Base-by-base conservation (phyloP, 768 basidiomycete genomes). In the Omphalotus guepiniiformis region DNA sequence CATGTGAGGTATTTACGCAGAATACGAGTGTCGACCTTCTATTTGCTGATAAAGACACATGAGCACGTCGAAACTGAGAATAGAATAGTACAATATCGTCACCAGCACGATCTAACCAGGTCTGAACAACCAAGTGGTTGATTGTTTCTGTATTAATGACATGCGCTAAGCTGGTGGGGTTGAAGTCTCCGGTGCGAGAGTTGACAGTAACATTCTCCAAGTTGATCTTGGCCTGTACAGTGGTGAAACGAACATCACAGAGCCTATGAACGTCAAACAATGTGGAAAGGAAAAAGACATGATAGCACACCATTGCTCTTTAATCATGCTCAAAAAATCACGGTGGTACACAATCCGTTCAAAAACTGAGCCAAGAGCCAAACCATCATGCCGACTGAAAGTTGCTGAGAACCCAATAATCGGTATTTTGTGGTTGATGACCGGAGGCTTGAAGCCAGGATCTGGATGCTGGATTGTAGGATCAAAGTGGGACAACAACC, bases 321-420 rank as follows among this genome's bases (percentile, higher is more conserved):
- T 82, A 52, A 98, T 88, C 93, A 97, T 94, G 42, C 90, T 83
- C 11, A 91, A 63, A 55, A 96, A 92, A 54, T 92, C 89, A 15
- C 81, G 79, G 61, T 98, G 94, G 61, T 91, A 98, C 0, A 96
- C 94, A 44, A 98, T 93, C 40, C 75, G 74, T 58, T 96, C 81
- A 57, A 95, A 98, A 1, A 96, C 85, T 2, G 86, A 83, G 5
- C 90, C 85, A 3, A 98, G 76, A 2, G 93, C 89, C 2, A 94
- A 71, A 4, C 92, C 88, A 55, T 98, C 95, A 54, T 94, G 89
- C 23, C 95, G 78, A 53, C 82, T 85, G 68, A 96, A 96, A 0
- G 95, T 98, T 1, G 95, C 95, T 45, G 92, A 93, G 61, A 98
- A 96, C 0, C 94, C 95, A 37, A 98, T 75, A 42, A 96, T 82